Percentiles rank a stretch among this genome's conserved stretches.
Conservation (phyloP, 306 rosid species). For the Coriaria nepalensis region DNA sequence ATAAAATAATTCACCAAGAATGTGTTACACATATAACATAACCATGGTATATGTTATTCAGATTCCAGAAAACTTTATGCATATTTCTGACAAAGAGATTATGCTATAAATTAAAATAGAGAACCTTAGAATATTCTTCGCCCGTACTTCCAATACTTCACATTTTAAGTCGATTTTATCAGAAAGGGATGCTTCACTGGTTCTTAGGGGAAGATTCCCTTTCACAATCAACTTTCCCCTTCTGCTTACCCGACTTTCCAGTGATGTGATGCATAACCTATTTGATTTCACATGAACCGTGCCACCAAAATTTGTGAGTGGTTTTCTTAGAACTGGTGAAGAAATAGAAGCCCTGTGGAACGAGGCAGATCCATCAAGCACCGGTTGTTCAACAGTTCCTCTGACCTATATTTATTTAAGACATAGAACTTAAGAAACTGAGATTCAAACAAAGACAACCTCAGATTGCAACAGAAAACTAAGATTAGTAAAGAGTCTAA, state of each 20-base stretch:
- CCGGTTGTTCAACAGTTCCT: constrained; percentile 84
- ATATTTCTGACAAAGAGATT: not conserved
- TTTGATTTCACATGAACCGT: constrained; percentile 69
- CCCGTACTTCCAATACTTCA: constrained; percentile 72
- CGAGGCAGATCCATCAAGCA: constrained; percentile 78
- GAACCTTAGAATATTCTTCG: constrained; percentile 70
- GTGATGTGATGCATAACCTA: constrained; percentile 61
- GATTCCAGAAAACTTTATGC: not conserved
- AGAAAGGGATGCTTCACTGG: constrained; percentile 51
- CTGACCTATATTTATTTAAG: constrained; percentile 45
- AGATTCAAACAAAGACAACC: constrained; percentile 9
- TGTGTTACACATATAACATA: not conserved
- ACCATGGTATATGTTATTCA: not conserved
- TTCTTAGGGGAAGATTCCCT: constrained; percentile 91
- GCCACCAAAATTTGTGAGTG: constrained; percentile 75
- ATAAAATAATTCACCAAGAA: not conserved
- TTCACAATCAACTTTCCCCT: constrained; percentile 70
- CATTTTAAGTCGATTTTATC: constrained; percentile 87
- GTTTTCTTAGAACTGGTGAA: constrained; percentile 69
- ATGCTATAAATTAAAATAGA: constrained; percentile 2
- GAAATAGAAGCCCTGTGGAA: constrained; percentile 85
- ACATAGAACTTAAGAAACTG: constrained; percentile 14
- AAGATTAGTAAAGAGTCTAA: not conserved
- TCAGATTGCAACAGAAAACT: not conserved
- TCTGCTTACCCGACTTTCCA: constrained; percentile 84